A percentile compares a stretch with the other conserved stretches of the same genome.
Evolutionary conservation across 192 early-diverging fungal species (phyloP).

Genomic region (Entomortierella lignicola): DNA sequence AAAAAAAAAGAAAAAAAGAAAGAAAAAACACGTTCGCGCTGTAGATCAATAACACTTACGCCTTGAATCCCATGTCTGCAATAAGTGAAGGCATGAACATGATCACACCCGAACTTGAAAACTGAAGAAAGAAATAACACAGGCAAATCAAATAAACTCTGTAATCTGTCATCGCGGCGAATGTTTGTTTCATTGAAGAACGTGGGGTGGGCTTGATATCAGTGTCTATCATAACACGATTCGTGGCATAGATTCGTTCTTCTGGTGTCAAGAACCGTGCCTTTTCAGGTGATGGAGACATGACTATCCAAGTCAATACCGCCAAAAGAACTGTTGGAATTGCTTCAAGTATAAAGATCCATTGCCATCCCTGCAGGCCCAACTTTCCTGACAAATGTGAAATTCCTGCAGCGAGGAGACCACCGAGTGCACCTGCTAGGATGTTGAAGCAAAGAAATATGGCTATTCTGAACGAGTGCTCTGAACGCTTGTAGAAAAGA

Average conservation of each 20-base stretch:
- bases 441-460: conserved; percentile 77
- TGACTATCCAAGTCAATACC: conserved; percentile 59
- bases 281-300: conserved; percentile 65
- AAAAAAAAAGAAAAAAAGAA: too few relatives aligned
- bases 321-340: conserved; percentile 72
- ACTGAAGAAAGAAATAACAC: neutral
- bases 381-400: conserved; percentile 61
- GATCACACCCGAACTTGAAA: conserved; percentile 15
- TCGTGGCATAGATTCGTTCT: conserved; percentile 52
- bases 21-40: too few relatives aligned
- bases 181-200: conserved; percentile 44
- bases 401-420: conserved; percentile 78
- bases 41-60: too few relatives aligned
- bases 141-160: conserved; percentile 36
- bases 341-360: conserved; percentile 80
- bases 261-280: conserved; percentile 41
- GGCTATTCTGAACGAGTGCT: conserved; percentile 73
- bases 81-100: conserved; percentile 64
- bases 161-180: conserved; percentile 51
- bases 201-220: conserved; percentile 22
- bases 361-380: conserved; percentile 72
- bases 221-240: conserved; percentile 33
- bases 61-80: conserved; percentile 57
- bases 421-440: conserved; percentile 80
- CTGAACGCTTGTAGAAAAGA: conserved; percentile 75